These are phyloP conservation scores for Vigna unguiculata DNA, from an alignment of 306 rosid species.

Conservation along the genomic window DNA sequence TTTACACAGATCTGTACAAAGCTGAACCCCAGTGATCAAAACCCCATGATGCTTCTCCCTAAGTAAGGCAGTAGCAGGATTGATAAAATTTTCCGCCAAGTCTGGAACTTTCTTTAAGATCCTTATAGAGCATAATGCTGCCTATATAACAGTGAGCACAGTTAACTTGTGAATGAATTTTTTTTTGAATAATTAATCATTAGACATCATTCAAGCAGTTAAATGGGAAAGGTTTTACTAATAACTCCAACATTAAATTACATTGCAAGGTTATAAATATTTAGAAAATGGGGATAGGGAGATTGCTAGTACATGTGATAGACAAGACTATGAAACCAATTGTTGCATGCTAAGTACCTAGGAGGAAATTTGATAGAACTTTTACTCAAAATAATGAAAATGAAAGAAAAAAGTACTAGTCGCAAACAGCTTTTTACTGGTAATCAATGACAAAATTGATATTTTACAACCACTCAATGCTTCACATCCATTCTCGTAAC, in stretches of 20 bases:
- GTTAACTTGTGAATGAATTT: slow-evolving; percentile 49
- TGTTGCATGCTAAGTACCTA: neutral
- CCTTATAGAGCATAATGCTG: slow-evolving; percentile 95
- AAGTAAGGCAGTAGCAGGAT: slow-evolving; percentile 87
- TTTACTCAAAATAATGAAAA: slow-evolving; percentile 35
- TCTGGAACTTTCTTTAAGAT: slow-evolving; percentile 98
- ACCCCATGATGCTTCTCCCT: slow-evolving; percentile 99
- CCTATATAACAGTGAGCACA: slow-evolving; percentile 61
- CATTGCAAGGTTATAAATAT: slow-evolving; percentile 16
- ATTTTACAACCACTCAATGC: slow-evolving; percentile 19
- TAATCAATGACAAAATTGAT: slow-evolving; percentile 10
- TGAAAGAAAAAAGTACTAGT: slow-evolving; percentile 3
- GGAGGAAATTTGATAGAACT: slow-evolving; percentile 17
- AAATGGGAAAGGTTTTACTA: slow-evolving; percentile 23
- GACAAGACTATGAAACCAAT: slow-evolving; percentile 31
- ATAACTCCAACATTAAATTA: slow-evolving; percentile 41
- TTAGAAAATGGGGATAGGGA: slow-evolving; percentile 37
- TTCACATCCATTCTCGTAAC: neutral
- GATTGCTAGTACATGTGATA: slow-evolving; percentile 31
- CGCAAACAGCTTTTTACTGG: neutral
- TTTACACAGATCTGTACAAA: slow-evolving; percentile 95
- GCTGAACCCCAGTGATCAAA: slow-evolving; percentile 94
- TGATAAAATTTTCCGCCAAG: slow-evolving; percentile 92
- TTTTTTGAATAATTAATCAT: neutral
- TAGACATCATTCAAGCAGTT: slow-evolving; percentile 36